A percentile compares a stretch with the other conserved stretches of the same genome.
phyloP scores from a whole-genome alignment of 306 rosid species.

The Trifolium subterraneum region DNA sequence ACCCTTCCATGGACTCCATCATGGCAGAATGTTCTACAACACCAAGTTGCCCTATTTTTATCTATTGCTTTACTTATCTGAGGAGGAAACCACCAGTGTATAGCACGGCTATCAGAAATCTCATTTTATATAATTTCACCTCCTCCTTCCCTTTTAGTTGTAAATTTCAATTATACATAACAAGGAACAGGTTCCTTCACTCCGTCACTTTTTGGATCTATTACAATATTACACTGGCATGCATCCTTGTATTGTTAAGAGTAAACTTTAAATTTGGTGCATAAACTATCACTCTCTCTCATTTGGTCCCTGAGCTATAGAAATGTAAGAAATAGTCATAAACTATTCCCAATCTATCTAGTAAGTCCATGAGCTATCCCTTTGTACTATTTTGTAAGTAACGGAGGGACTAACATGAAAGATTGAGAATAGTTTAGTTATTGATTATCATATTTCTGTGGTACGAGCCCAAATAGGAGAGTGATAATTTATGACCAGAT shows the following conservation, averaged over 20 bases:
- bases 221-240: slow-evolving; percentile 1
- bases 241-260: slow-evolving; percentile 10
- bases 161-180: background rate
- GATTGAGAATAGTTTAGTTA: background rate
- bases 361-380: background rate
- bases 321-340: background rate
- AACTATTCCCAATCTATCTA: background rate
- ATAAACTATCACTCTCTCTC: background rate
- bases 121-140: too few species aligned
- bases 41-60: background rate
- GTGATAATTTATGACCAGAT: background rate
- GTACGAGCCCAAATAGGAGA: background rate
- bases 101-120: background rate
- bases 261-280: background rate
- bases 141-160: too few species aligned
- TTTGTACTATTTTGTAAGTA: background rate
- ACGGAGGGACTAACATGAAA: background rate
- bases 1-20: background rate
- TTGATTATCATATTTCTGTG: background rate
- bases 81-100: background rate
- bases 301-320: background rate
- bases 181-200: slow-evolving; percentile 3
- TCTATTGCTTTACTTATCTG: background rate
- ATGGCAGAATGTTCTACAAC: background rate
- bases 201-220: background rate